These are phyloP conservation scores for Porogramme epimiltina DNA, from an alignment of 1,284 basidiomycete genomes.

Conservation along the genomic window DNA sequence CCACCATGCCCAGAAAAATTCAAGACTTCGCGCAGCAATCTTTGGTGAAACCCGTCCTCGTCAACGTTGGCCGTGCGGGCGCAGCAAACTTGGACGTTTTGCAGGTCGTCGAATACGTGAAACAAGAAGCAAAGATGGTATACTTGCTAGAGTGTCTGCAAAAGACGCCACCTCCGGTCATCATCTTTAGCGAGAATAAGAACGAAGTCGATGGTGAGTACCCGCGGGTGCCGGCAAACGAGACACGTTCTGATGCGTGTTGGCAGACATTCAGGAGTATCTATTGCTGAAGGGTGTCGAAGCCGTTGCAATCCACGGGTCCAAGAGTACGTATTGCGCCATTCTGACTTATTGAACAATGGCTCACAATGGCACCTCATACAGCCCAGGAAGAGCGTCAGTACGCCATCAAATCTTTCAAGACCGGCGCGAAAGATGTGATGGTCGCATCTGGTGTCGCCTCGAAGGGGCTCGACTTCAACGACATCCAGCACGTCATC, in stretches of 20 bases:
- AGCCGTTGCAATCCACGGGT: conserved; percentile 98
- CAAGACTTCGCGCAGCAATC: conserved; percentile 98
- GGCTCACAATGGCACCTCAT: conserved; percentile 5
- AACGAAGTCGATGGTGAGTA: conserved; percentile 94
- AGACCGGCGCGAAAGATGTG: conserved; percentile 95
- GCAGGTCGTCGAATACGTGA: conserved; percentile 98
- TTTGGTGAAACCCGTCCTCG: conserved; percentile 88
- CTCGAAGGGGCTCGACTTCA: conserved; percentile 97
- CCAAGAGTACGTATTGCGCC: conserved; percentile 72
- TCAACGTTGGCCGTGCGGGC: conserved; percentile 97
- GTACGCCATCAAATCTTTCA: conserved; percentile 98
- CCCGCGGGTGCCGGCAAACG: background rate
- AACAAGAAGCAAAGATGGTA: conserved; percentile 99
- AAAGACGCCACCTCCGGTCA: conserved; percentile 97
- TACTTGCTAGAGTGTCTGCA: conserved; percentile 97
- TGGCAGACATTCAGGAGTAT: conserved; percentile 98
- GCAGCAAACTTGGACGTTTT: conserved; percentile 97
- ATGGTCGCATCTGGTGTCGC: conserved; percentile 99
- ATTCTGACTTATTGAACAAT: background rate
- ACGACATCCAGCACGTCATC: conserved; percentile 97
- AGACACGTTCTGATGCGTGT: background rate
- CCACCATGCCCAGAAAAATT: conserved; percentile 99
- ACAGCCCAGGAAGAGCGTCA: conserved; percentile 97
- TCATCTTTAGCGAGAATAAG: conserved; percentile 99
- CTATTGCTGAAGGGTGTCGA: conserved; percentile 96